Base-by-base conservation (phyloP, 345 rosid species). In the Rhizophora mangle region DNA sequence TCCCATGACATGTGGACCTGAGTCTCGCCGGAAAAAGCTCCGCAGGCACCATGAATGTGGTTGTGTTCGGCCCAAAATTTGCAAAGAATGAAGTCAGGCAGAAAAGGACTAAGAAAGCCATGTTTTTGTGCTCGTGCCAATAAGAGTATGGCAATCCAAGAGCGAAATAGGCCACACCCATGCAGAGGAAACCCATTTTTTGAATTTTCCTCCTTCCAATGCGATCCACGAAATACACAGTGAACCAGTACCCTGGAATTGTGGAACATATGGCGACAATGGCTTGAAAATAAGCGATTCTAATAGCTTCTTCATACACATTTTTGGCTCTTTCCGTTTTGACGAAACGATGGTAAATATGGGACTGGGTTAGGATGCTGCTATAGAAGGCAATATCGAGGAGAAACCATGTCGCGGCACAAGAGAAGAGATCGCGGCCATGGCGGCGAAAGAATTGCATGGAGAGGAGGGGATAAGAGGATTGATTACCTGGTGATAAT, bases 11-110 rank as follows among this genome's bases (percentile, higher is more conserved):
- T 2, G 93, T 92, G 3, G 96, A 78, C 70, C 97, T 81, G 49
- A 92, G 86, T 75, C 97, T 83, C 0, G 97, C 89, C 2, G 97
- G 97, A 49, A 92, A 92, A 24, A 89, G 87, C 61, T 92, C 96
- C 0, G 96, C 96, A 0, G 97, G 97, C 49, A 88, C 82, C 0
- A 92, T 88, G 65, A 89, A 92, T 0, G 97, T 89, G 3, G 96
- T 89, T 1, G 93, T 82, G 69, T 92, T 92, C 6, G 96, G 97
- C 49, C 97, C 97, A 39, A 87, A 87, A 74, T 92, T 92, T 52
- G 90, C 80, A 37, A 92, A 92, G 87, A 92, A 92, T 78, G 86
- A 89, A 0, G 85, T 78, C 8, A 86, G 78, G 4, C 82, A 84
- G 18, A 86, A 88, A 1, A 89, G 71, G 62, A 81, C 31, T 63